Base-by-base conservation (phyloP, 352 stramenopile genomes). In the Bremia lactucae region DNA sequence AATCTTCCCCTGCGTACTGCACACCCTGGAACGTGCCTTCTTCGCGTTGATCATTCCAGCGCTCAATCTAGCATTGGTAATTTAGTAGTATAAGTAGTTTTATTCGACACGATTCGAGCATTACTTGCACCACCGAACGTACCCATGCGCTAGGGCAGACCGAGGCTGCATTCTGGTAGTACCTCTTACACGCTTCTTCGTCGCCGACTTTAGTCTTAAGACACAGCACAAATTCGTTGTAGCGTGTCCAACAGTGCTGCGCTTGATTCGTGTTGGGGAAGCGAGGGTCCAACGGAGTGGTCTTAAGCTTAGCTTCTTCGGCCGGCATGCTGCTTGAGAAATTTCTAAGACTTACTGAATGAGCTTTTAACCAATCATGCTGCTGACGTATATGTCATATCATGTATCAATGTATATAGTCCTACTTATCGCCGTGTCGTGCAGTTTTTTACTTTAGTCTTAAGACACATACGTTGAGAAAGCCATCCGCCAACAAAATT, bases 181-280 rank as follows among this genome's bases (percentile, higher is more conserved):
- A 73, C 61, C 74, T 78, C 62, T 89, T 79, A 72, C 81, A 93
- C 39, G 84, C 71, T 51, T 96, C 88, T 51, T 97, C 90, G 53
- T 97, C 93, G 31, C 78, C 81, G 45, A 93, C 82, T 47, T 93
- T 96, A 57, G 91, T 89, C 74, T 98, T 97, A 38, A 97, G 52
- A 72, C 95, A 98, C 35, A 98, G 61, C 23, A 97, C 79, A 72
- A 88, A 98, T 73, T 98, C 93, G 62, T 98, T 98, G 87, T 98
- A 98, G 36, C 82, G 74, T 46, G 81, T 94, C 84, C 77, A 90
- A 71, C 77, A 90, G 59, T 90, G 77, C 62, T 93, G 81, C 39
- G 71, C 57, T 71, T 93, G 81, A 70, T 93, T 93, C 53, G 65
- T 55, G 69, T 89, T 93, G 25, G 81, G 81, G 72, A 93, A 93